Conservation (phyloP, 2,329 filamentous ascomycete genomes). For the Fusarium xyrophilum region DNA sequence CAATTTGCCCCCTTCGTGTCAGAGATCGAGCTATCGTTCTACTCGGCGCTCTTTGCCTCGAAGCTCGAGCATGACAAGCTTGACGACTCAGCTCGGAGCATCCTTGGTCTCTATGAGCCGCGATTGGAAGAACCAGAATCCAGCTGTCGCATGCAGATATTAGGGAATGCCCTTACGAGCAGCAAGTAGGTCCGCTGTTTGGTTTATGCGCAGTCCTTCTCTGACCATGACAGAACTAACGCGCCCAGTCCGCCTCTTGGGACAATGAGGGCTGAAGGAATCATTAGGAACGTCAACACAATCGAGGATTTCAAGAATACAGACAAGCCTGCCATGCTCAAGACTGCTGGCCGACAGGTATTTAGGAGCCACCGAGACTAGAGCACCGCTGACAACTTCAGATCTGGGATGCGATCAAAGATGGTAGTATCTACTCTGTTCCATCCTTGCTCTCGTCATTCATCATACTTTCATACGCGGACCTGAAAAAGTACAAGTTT, state of each 20-base stretch:
- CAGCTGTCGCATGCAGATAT: conserved; percentile 88
- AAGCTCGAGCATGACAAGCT: conserved; percentile 98
- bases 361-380: background rate
- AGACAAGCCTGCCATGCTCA: conserved; percentile 80
- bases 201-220: conserved; percentile 27
- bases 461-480: conserved; percentile 87
- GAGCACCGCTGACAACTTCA: conserved; percentile 48
- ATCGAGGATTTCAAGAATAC: conserved; percentile 88
- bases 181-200: conserved; percentile 69
- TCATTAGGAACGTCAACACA: conserved; percentile 95
- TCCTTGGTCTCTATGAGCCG: conserved; percentile 90
- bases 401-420: conserved; percentile 98
- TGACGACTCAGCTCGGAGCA: conserved; percentile 85
- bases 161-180: conserved; percentile 83
- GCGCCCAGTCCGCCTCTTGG: conserved; percentile 67
- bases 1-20: conserved; percentile 90
- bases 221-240: conserved; percentile 42
- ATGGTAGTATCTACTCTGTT: conserved; percentile 94
- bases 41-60: conserved; percentile 85
- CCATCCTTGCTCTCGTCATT: conserved; percentile 92
- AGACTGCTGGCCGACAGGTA: conserved; percentile 80
- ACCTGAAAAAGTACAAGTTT: conserved; percentile 96
- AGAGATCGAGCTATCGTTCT: conserved; percentile 95
- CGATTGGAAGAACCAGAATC: conserved; percentile 74
- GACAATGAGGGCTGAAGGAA: conserved; percentile 85